Evolutionary conservation across 495 filamentous ascomycete genomes (phyloP).

Genomic region (Penicillium longicatenatum): DNA sequence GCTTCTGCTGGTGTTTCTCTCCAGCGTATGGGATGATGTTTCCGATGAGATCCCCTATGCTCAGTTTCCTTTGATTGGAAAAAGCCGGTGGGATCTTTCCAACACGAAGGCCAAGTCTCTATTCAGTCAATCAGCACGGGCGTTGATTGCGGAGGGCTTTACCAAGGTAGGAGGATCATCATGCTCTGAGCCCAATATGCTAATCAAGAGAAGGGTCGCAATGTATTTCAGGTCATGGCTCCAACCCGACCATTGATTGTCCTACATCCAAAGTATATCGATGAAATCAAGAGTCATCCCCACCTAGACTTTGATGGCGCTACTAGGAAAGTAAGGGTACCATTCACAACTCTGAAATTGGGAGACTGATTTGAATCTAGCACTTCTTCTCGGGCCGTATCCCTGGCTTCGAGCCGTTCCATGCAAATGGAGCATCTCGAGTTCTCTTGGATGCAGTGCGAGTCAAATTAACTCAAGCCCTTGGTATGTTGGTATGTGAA

Average conservation of each 20-base stretch:
- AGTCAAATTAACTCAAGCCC: slow-evolving; percentile 51
- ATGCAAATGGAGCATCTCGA: slow-evolving; percentile 28
- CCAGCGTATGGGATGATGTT: slow-evolving; percentile 31
- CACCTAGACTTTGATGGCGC: slow-evolving; percentile 41
- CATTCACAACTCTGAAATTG: neutral
- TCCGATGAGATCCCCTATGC: slow-evolving; percentile 32
- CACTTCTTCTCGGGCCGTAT: slow-evolving; percentile 44
- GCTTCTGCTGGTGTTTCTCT: slow-evolving; percentile 23
- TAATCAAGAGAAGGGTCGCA: slow-evolving; percentile 22
- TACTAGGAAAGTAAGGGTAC: slow-evolving; percentile 36
- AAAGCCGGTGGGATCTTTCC: slow-evolving; percentile 30
- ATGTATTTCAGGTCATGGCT: slow-evolving; percentile 44
- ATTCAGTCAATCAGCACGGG: slow-evolving; percentile 27
- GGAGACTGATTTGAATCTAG: slow-evolving; percentile 25
- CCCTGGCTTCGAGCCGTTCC: slow-evolving; percentile 50
- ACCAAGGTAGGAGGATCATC: slow-evolving; percentile 23
- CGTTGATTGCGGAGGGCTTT: slow-evolving; percentile 33
- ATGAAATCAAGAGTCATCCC: slow-evolving; percentile 51
- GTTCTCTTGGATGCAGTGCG: slow-evolving; percentile 37
- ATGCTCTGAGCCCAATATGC: neutral
- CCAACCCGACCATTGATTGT: slow-evolving; percentile 38
- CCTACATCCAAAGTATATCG: slow-evolving; percentile 49
- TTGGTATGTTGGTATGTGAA: slow-evolving; percentile 41
- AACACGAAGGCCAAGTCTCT: slow-evolving; percentile 34
- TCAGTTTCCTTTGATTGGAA: slow-evolving; percentile 34